Percentiles rank a stretch among this genome's conserved stretches.
phyloP scores from a whole-genome alignment of 140 eudicot species.

The Senecio squalidus region DNA sequence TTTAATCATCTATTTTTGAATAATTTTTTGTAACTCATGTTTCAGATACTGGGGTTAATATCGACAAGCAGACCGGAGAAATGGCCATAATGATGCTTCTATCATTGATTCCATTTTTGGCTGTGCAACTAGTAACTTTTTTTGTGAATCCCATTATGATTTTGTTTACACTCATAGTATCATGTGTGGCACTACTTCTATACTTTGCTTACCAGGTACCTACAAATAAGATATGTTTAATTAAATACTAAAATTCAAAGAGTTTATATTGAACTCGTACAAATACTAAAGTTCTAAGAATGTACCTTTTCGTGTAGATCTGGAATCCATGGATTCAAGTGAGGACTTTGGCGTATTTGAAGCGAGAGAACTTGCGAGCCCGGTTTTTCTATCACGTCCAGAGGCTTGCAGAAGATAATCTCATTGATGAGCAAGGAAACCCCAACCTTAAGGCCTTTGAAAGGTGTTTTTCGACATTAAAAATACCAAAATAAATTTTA shows the following conservation, averaged over 20 bases:
- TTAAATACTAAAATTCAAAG: too few relatives aligned
- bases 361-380: constrained; percentile 9
- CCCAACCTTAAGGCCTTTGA: not conserved
- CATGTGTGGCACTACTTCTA: not conserved
- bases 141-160: not conserved
- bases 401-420: constrained; percentile 6
- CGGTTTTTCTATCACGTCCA: constrained; percentile 1
- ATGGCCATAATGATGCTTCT: constrained; percentile 17
- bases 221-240: not conserved
- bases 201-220: constrained; percentile 15
- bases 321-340: constrained; percentile 6
- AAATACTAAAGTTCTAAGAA: not conserved
- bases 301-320: not conserved
- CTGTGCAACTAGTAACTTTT: constrained; percentile 1
- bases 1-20: too few relatives aligned
- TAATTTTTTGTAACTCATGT: too few relatives aligned
- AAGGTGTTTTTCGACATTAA: constrained; percentile 12
- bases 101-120: constrained; percentile 17
- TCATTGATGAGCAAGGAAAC: not conserved
- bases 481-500: not conserved
- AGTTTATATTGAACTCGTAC: not conserved
- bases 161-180: constrained; percentile 2
- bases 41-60: constrained; percentile 18
- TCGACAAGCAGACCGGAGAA: constrained; percentile 3
- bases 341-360: constrained; percentile 17